Evolutionary conservation across 257 asterid species (phyloP).

Genomic region (Solanum sparsipilum): DNA sequence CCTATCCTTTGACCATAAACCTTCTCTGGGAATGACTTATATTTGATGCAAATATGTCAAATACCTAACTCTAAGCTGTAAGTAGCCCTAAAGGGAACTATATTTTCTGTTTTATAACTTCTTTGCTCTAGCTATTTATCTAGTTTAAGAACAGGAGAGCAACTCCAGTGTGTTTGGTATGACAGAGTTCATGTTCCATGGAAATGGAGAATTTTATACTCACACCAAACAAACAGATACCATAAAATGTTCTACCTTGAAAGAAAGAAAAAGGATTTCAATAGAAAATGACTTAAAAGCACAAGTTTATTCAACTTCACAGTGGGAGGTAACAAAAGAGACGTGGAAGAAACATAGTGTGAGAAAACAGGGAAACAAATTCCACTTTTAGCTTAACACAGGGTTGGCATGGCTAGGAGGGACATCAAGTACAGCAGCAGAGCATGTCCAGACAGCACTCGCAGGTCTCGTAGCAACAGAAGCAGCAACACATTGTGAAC

Average conservation of each 20-base stretch:
- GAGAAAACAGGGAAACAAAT: neutral
- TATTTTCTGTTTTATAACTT: neutral
- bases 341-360: neutral
- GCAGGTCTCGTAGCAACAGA: conserved; percentile 31
- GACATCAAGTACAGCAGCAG: conserved; percentile 13
- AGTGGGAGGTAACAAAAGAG: neutral
- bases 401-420: neutral
- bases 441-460: conserved; percentile 22
- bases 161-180: neutral
- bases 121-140: neutral
- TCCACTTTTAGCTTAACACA: neutral
- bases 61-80: neutral
- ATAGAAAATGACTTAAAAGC: neutral
- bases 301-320: neutral
- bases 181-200: neutral
- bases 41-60: neutral
- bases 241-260: neutral
- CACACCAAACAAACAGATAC: neutral
- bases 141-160: neutral
- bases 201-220: neutral
- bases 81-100: neutral
- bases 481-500: conserved; percentile 26
- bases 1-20: neutral
- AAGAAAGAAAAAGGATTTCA: neutral
- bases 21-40: neutral